These are phyloP conservation scores for Phytophthora fragariaefolia DNA, from an alignment of 352 stramenopile species.

Conservation along the genomic window DNA sequence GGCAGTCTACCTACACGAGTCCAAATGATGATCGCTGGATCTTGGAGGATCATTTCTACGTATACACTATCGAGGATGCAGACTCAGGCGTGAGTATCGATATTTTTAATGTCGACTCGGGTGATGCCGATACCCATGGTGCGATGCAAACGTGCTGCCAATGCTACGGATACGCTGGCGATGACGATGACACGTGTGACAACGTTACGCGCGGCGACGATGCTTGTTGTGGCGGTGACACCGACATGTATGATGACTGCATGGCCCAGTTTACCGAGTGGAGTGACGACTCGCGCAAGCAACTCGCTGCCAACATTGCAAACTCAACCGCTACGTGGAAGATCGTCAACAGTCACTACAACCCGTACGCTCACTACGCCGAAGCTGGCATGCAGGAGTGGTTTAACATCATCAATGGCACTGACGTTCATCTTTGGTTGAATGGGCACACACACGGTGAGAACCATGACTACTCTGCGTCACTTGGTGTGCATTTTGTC, in stretches of 20 bases:
- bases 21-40: constrained; percentile 59
- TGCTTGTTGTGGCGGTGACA: constrained; percentile 44
- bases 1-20: constrained; percentile 53
- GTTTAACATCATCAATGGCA: constrained; percentile 48
- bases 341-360: constrained; percentile 71
- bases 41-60: constrained; percentile 59
- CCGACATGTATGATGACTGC: constrained; percentile 48
- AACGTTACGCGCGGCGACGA: constrained; percentile 46
- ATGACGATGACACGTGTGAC: constrained; percentile 43
- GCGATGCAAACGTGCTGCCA: constrained; percentile 57
- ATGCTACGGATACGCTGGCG: constrained; percentile 56
- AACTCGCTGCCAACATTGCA: constrained; percentile 44
- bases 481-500: constrained; percentile 66
- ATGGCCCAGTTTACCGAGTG: constrained; percentile 47
- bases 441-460: constrained; percentile 65
- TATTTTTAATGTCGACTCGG: constrained; percentile 64
- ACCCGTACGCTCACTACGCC: constrained; percentile 52
- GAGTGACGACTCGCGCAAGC: constrained; percentile 50
- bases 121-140: constrained; percentile 54
- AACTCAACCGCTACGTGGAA: constrained; percentile 65
- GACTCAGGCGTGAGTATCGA: constrained; percentile 51
- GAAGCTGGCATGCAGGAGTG: constrained; percentile 40
- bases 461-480: constrained; percentile 62
- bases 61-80: constrained; percentile 47
- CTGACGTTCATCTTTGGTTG: constrained; percentile 43